Conservation (phyloP, 2,329 filamentous ascomycete species). For the Spiromastix sp. region DNA sequence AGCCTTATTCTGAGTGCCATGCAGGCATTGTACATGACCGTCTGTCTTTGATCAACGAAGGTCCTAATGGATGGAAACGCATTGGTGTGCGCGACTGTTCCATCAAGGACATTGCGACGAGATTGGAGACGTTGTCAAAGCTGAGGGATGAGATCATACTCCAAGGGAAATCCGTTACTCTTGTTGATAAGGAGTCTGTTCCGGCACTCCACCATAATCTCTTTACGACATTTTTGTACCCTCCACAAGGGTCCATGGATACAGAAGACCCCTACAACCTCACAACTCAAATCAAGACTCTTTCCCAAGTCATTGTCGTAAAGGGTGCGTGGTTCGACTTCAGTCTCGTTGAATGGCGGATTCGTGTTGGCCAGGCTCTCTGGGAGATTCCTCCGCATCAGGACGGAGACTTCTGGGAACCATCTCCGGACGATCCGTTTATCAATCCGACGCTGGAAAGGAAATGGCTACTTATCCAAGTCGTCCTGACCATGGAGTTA, state of each 20-base stretch:
- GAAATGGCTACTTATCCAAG: conserved; percentile 45
- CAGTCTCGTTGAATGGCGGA: conserved; percentile 35
- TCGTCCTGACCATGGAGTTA: conserved; percentile 45
- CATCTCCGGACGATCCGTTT: conserved; percentile 17
- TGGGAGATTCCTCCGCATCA: conserved; percentile 30
- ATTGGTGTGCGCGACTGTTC: conserved; percentile 31
- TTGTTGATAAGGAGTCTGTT: conserved; percentile 25
- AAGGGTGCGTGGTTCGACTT: conserved; percentile 39
- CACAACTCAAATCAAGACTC: conserved; percentile 35
- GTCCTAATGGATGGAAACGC: conserved; percentile 29
- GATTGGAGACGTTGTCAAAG: conserved; percentile 23
- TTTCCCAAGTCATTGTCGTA: conserved; percentile 32
- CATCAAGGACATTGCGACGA: conserved; percentile 22
- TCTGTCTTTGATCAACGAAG: conserved; percentile 25
- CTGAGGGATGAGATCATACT: conserved; percentile 26
- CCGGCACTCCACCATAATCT: conserved; percentile 24
- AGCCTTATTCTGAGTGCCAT: conserved; percentile 26
- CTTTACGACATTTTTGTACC: conserved; percentile 29
- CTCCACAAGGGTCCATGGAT: conserved; percentile 21
- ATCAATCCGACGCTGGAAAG: conserved; percentile 29
- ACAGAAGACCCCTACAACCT: conserved; percentile 23
- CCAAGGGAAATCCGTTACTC: conserved; percentile 20
- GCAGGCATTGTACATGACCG: conserved; percentile 27
- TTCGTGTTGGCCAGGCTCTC: conserved; percentile 36
- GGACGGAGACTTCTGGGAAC: conserved; percentile 22